Evolutionary conservation across 495 filamentous ascomycete genomes (phyloP), one percentile per base, ranked within the genome.

Genomic region (Lepraria neglecta): DNA sequence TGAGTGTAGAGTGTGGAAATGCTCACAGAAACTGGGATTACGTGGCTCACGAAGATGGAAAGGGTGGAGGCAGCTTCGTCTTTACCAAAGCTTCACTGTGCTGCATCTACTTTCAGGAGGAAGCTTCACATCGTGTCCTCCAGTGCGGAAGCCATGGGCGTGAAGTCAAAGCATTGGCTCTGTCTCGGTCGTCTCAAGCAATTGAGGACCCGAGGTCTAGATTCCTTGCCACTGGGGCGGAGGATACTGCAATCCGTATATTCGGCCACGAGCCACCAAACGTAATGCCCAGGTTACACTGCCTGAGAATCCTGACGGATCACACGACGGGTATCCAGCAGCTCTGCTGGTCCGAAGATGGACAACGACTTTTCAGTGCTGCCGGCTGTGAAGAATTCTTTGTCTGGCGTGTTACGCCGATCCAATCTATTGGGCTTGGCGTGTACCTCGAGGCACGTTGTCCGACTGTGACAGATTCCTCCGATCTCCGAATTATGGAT

Each of bases 331-430:
- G 92, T 0, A 82, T 97, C 24, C 92, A 97, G 68, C 80, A 87
- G 55, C 79, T 96, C 10, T 80, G 77, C 61, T 97, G 89, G 88
- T 84, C 85, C 12, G 68, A 68, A 14, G 72, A 78, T 46, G 83
- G 85, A 3, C 68, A 76, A 10, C 88, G 83, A 67, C 78, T 99
- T 11, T 87, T 97, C 68, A 94, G 87, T 58, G 89, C 88, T 64
- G 90, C 84, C 14, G 94, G 89, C 0, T 85, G 82, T 59, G 92
- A 96, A 66, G 95, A 97, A 67, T 86, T 97, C 62, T 92, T 83
- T 59, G 81, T 92, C 30, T 98, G 92, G 92, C 77, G 81, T 38
- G 68, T 96, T 12, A 71, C 75, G 2, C 66, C 58, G 2, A 70
- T 91, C 12, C 79, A 81, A 48, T 64, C 72, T 40, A 70, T 83